These are phyloP conservation scores for Emmonsia crescens DNA, from an alignment of 2,329 filamentous ascomycete genomes.

Conservation along the genomic window DNA sequence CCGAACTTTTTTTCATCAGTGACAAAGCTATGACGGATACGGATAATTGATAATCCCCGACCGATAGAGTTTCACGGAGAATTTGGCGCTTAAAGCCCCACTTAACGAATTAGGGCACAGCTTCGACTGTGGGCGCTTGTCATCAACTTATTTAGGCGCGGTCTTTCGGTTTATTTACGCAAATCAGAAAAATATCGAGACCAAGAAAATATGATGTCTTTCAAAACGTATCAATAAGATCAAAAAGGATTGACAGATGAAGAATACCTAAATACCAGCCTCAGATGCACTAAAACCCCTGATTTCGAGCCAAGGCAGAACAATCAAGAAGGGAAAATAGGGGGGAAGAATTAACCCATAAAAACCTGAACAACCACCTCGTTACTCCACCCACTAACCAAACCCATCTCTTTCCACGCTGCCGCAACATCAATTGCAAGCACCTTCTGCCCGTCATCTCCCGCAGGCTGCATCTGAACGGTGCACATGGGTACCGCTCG, in stretches of 20 bases:
- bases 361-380: slow-evolving; percentile 61
- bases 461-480: slow-evolving; percentile 40
- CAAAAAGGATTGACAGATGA: background rate
- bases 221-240: background rate
- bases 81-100: background rate
- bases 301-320: background rate
- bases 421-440: slow-evolving; percentile 64
- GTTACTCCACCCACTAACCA: slow-evolving; percentile 67
- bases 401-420: slow-evolving; percentile 66
- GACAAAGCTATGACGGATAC: background rate
- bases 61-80: too few relatives aligned
- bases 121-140: too few relatives aligned
- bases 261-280: background rate
- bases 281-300: background rate
- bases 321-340: background rate
- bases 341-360: slow-evolving; percentile 20
- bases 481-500: slow-evolving; percentile 56
- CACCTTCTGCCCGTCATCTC: slow-evolving; percentile 41
- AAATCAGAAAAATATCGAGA: too few relatives aligned
- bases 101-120: too few relatives aligned
- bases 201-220: background rate
- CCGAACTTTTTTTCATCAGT: background rate
- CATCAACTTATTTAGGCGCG: too few relatives aligned
- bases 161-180: too few relatives aligned
- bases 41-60: background rate